Evolutionary conservation across 176 grass and related monocot genomes (phyloP), one percentile per base, ranked within the genome.

Genomic region (Musa acuminata): DNA sequence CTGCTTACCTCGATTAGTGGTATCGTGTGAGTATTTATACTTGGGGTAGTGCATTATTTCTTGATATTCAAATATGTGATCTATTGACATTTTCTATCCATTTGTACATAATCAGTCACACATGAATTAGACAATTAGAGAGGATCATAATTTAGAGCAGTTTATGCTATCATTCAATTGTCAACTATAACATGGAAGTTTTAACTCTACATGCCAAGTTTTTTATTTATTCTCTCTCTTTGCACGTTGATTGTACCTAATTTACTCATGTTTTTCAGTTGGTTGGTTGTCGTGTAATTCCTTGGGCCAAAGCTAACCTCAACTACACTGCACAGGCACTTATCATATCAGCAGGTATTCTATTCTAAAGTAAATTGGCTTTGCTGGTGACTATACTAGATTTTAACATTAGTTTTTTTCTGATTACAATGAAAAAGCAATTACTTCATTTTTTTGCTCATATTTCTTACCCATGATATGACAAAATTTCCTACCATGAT

Each of bases 241-340:
- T 71, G 77, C 21, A 26, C 89, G 25, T 81, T 58, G 57, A 82
- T 84, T 89, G 27, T 77, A 20, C 21, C 35, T 20, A 71, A 55
- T 75, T 16, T 43, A 72, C 72, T 63, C 52, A 55, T 57, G 43
- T 64, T 74, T 69, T 64, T 67, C 83, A 98, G 94, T 81, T 98
- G 84, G 83, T 98, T 76, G 90, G 72, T 72, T 98, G 94, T 72
- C 94, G 90, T 75, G 84, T 82, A 50, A 82, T 98, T 85, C 94
- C 94, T 22, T 98, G 94, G 94, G 94, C 94, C 64, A 98, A 91
- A 84, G 75, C 84, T 53, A 98, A 98, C 83, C 94, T 98, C 20
- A 98, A 93, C 68, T 86, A 98, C 83, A 98, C 88, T 51, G 94
- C 94, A 80, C 94, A 98, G 71, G 77, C 94, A 23, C 85, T 98